Conservation (phyloP, 345 rosid species). For the Camelina neglecta region DNA sequence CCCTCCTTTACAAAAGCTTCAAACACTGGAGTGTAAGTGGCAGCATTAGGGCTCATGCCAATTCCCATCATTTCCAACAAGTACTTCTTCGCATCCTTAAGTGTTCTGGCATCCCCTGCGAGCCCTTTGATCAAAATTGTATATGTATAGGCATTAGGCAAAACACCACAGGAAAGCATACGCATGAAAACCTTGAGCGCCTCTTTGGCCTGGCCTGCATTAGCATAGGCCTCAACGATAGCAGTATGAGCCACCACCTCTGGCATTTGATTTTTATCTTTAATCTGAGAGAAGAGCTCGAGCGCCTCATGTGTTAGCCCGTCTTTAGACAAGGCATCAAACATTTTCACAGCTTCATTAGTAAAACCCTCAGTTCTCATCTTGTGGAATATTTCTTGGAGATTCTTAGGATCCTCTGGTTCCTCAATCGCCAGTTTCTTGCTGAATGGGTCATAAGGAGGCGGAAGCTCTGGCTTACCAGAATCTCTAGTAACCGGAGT, state of each 20-base stretch:
- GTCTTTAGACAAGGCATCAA: slow-evolving; percentile 81
- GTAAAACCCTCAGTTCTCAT: slow-evolving; percentile 64
- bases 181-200: slow-evolving; percentile 64
- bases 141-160: slow-evolving; percentile 77
- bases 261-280: slow-evolving; percentile 68
- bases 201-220: slow-evolving; percentile 69
- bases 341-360: slow-evolving; percentile 75
- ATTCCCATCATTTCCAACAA: slow-evolving; percentile 69
- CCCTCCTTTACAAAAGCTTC: slow-evolving; percentile 56
- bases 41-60: slow-evolving; percentile 62
- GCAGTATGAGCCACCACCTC: slow-evolving; percentile 79
- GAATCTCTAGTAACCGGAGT: slow-evolving; percentile 1
- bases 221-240: slow-evolving; percentile 72
- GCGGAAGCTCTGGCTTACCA: slow-evolving; percentile 53
- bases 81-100: slow-evolving; percentile 55
- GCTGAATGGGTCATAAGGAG: slow-evolving; percentile 70
- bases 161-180: slow-evolving; percentile 70
- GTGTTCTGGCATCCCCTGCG: slow-evolving; percentile 47
- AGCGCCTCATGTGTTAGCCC: slow-evolving; percentile 79
- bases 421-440: slow-evolving; percentile 55
- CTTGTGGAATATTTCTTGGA: slow-evolving; percentile 67
- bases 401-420: slow-evolving; percentile 65
- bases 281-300: slow-evolving; percentile 70
- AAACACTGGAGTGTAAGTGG: slow-evolving; percentile 56
- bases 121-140: slow-evolving; percentile 68